Evolutionary conservation across 2,329 filamentous ascomycete species (phyloP), one percentile per base, ranked within the genome.

Genomic region (Arthrobotrys sinensis): DNA sequence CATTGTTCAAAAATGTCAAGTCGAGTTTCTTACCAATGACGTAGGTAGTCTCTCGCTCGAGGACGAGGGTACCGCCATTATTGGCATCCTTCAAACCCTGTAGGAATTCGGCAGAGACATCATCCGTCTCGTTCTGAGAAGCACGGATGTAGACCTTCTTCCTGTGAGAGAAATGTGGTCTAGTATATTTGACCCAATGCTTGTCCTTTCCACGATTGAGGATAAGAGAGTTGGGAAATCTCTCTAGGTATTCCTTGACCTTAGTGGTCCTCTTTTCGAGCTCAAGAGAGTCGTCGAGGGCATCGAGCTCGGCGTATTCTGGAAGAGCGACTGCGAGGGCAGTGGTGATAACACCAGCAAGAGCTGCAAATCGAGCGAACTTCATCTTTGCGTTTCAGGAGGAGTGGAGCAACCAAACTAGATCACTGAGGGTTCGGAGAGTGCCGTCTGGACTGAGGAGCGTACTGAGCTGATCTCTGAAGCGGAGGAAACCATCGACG

Each of bases 11-110:
- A 77, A 89, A 89, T 6, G 86, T 90, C 77, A 90, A 82, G 79
- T 90, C 88, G 11, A 90, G 83, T 72, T 87, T 88, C 83, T 87
- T 88, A 69, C 88, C 89, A 80, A 90, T 89, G 19, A 90, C 83
- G 81, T 87, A 90, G 0, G 85, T 88, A 81, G 88, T 84, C 3
- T 86, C 86, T 80, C 87, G 87, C 36, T 88, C 84, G 0, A 90
- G 83, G 46, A 88, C 85, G 2, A 91, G 83, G 2, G 88, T 87
- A 14, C 89, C 89, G 53, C 89, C 89, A 40, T 89, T 84, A 80
- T 90, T 90, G 1, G 89, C 89, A 66, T 86, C 85, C 80, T 87
- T 85, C 46, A 90, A 83, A 0, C 86, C 89, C 81, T 84, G 84
- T 32, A 87, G 84, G 81, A 91, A 89, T 40, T 88, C 87, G 6